phyloP scores from a whole-genome alignment of 352 stramenopile species.

The Globisporangium alternatum region DNA sequence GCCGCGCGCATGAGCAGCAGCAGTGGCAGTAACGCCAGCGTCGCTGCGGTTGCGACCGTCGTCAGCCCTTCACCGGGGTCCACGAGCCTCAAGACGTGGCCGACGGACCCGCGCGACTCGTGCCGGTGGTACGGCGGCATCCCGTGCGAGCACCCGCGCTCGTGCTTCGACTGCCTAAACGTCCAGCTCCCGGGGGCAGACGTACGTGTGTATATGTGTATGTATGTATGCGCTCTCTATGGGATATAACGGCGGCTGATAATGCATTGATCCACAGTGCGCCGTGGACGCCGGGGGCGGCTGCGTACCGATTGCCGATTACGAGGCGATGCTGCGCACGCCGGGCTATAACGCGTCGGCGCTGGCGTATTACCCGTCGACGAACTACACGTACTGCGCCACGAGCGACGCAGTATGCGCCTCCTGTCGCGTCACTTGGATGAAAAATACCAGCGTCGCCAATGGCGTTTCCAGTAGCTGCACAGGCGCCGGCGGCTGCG shows the following conservation, averaged over 20 bases:
- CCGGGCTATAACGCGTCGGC: slow-evolving; percentile 32
- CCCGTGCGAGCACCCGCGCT: slow-evolving; percentile 20
- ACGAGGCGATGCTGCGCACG: slow-evolving; percentile 20
- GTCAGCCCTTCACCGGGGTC: background rate
- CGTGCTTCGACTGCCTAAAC: slow-evolving; percentile 35
- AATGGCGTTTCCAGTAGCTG: slow-evolving; percentile 26
- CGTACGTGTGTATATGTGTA: slow-evolving; percentile 13
- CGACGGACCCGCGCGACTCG: slow-evolving; percentile 16
- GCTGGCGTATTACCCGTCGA: slow-evolving; percentile 32
- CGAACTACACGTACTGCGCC: slow-evolving; percentile 33
- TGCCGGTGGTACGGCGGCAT: slow-evolving; percentile 23
- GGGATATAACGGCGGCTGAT: background rate
- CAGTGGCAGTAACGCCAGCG: background rate
- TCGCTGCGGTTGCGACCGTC: background rate
- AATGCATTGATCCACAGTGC: slow-evolving; percentile 14
- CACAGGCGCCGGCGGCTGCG: slow-evolving; percentile 32
- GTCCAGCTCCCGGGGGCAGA: slow-evolving; percentile 25
- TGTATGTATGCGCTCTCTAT: background rate
- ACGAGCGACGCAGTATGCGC: slow-evolving; percentile 28
- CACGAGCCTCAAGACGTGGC: slow-evolving; percentile 5
- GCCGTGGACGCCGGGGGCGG: slow-evolving; percentile 29
- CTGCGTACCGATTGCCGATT: slow-evolving; percentile 30
- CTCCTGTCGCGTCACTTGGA: slow-evolving; percentile 24
- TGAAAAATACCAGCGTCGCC: slow-evolving; percentile 12
- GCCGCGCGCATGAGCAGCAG: background rate